Evolutionary conservation across 208 protist genomes (phyloP).

Genomic region (Wallacemonas rigidus): DNA sequence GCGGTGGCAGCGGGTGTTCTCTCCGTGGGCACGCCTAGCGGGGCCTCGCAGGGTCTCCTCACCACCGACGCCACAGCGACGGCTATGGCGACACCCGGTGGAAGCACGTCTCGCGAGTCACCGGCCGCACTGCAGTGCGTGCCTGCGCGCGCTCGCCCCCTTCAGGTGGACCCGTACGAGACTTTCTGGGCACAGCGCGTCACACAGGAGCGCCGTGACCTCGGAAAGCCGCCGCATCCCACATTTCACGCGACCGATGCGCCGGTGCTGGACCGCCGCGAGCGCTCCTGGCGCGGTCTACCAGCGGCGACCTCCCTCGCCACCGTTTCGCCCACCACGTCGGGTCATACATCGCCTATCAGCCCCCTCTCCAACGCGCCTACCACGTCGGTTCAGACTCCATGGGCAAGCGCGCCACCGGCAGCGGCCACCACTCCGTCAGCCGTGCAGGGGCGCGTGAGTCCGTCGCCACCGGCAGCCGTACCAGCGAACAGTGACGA

Average conservation of each 20-base stretch:
- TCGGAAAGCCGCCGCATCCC: constrained; percentile 12
- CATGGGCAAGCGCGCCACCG: neutral
- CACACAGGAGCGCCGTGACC: neutral
- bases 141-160: too few species aligned
- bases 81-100: too few species aligned
- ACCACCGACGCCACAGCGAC: too few species aligned
- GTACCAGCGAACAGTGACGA: too few species aligned
- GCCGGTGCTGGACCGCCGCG: neutral
- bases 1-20: constrained; percentile 50
- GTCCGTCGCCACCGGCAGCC: neutral
- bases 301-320: constrained; percentile 5
- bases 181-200: constrained; percentile 4
- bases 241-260: neutral
- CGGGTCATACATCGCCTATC: constrained; percentile 4
- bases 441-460: neutral
- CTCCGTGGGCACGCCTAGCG: constrained; percentile 23
- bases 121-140: too few species aligned
- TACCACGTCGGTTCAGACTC: neutral
- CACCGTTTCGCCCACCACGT: constrained; percentile 10
- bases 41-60: too few species aligned
- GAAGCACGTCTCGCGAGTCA: too few species aligned
- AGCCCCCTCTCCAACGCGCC: constrained; percentile 13
- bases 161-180: constrained; percentile 8
- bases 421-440: neutral
- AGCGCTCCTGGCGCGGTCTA: constrained; percentile 16